Evolutionary conservation across 345 rosid species (phyloP).

Genomic region (Salix arbutifolia): DNA sequence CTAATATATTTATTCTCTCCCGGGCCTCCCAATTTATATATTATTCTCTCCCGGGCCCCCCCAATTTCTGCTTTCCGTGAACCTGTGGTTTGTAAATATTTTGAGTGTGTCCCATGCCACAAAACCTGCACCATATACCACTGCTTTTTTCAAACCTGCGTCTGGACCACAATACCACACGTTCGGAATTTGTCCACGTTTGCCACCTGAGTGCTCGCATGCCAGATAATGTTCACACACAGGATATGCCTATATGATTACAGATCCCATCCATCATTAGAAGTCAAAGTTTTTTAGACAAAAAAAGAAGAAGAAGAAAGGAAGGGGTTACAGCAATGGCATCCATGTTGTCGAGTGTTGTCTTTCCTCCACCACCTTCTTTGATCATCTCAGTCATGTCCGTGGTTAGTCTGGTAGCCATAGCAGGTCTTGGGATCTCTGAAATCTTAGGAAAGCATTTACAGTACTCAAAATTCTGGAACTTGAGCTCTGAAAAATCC

Average conservation of each 20-base stretch:
- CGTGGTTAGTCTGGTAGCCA: background rate
- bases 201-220: background rate
- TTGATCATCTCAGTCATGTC: background rate
- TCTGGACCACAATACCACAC: no score
- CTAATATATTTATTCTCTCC: no score
- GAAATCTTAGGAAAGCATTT: constrained; percentile 1
- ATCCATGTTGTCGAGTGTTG: background rate
- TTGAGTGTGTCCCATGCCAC: no score
- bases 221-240: background rate
- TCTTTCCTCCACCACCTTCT: constrained; percentile 4
- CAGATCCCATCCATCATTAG: background rate
- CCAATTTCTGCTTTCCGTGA: no score
- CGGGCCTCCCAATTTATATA: no score
- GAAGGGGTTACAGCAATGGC: background rate
- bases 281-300: background rate
- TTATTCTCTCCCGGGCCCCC: no score
- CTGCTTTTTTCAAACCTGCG: no score
- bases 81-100: no score
- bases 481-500: background rate
- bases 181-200: background rate
- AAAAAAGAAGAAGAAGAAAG: background rate
- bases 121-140: no score
- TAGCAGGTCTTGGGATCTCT: background rate
- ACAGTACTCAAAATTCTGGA: constrained; percentile 9
- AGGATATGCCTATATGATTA: background rate